Base-by-base conservation (phyloP, 768 basidiomycete genomes). In the Kondoa malvinella region DNA sequence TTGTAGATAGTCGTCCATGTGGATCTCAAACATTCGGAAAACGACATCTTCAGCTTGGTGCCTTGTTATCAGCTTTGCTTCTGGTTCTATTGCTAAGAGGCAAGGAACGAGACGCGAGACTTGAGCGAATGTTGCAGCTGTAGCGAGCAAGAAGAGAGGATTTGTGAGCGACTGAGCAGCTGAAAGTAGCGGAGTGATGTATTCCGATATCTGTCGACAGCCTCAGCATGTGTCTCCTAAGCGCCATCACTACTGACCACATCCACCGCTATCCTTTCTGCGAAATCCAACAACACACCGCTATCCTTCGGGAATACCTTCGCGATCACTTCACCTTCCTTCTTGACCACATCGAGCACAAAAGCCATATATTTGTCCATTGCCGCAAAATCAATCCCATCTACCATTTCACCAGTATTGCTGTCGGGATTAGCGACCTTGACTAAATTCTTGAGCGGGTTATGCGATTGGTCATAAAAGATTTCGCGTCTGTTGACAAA, bases 1-100 rank as follows among this genome's bases (percentile, higher is more conserved):
- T 69, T 91, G 87, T 1, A 97, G 85, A 73, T 97, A 97, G 74
- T 96, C 92, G 75, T 95, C 92, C 89, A 97, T 95, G 76, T 92
- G 88, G 12, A 82, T 80, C 77, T 97, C 92, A 72, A 96, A 97
- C 90, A 96, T 95, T 59, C 82, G 83, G 76, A 74, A 94, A 87
- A 94, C 81, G 57, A 92, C 83, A 76, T 94, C 89, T 75, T 95
- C 89, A 0, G 86, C 85, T 50, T 81, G 80, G 4, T 81, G 80
- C 64, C 77, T 77, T 14, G 81, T 76, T 2, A 87, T 78, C 17
- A 77, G 33, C 1, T 64, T 73, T 17, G 78, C 71, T 26, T 71
- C 69, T 27, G 80, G 76, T 61, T 80, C 83, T 32, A 87, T 83
- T 27, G 82, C 78, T 67, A 88, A 76, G 34, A 94, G 81, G 4